These are phyloP conservation scores for Gossypium trilobum DNA, from an alignment of 441 rosid genomes.

Conservation along the genomic window DNA sequence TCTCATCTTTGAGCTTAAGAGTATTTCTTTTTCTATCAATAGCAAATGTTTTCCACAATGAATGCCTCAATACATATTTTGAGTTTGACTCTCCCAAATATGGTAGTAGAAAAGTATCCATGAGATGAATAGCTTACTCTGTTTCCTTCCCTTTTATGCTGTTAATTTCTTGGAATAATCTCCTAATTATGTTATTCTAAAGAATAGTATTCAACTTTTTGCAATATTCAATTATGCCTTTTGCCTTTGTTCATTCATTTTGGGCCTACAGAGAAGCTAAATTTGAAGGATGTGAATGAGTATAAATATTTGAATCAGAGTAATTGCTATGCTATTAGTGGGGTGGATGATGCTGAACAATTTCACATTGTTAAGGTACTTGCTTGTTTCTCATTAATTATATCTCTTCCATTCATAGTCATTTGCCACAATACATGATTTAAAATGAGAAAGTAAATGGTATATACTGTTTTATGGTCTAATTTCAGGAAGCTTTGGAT, in stretches of 20 bases:
- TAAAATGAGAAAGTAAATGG: constrained; percentile 7
- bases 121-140: background rate
- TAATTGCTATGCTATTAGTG: constrained; percentile 66
- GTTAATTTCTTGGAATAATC: background rate
- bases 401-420: constrained; percentile 3
- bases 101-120: background rate
- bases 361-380: constrained; percentile 54
- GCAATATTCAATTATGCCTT: constrained; percentile 3
- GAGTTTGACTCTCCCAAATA: background rate
- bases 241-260: constrained; percentile 17
- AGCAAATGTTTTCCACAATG: background rate
- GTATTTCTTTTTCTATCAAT: background rate
- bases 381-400: constrained; percentile 8
- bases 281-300: constrained; percentile 62
- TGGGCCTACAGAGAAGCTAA: constrained; percentile 60
- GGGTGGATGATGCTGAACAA: constrained; percentile 75
- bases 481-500: constrained; percentile 83
- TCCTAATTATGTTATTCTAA: background rate
- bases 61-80: background rate
- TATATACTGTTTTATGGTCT: constrained; percentile 13
- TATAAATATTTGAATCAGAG: constrained; percentile 84
- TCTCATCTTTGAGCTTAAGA: background rate
- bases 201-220: background rate
- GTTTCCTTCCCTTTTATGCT: background rate
- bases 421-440: background rate